Evolutionary conservation across 257 asterid genomes (phyloP).

Genomic region (Apocynum venetum): DNA sequence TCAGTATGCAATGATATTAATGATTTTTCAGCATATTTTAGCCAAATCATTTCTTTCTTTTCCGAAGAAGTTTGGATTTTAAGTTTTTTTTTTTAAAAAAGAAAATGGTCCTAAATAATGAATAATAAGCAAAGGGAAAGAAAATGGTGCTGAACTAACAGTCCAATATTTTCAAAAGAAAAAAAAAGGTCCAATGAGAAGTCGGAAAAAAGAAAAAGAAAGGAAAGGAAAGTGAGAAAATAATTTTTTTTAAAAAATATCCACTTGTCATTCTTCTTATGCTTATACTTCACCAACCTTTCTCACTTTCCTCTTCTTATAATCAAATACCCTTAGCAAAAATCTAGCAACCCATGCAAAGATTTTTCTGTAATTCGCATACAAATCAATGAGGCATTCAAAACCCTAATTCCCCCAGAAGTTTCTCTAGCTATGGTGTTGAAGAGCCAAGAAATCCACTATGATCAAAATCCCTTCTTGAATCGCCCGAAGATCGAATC

Average conservation of each 20-base stretch:
- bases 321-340: neutral
- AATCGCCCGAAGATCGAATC: conserved; percentile 4
- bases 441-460: conserved; percentile 10
- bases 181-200: too few relatives aligned
- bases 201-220: neutral
- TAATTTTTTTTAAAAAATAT: too few relatives aligned
- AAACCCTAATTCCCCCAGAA: conserved; percentile 18
- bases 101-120: too few relatives aligned
- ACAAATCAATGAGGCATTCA: conserved; percentile 13
- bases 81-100: too few relatives aligned
- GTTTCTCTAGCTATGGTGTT: conserved; percentile 23
- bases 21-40: too few relatives aligned
- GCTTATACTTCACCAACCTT: neutral
- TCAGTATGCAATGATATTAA: too few relatives aligned
- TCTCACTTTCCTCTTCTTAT: conserved; percentile 8
- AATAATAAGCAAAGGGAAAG: too few relatives aligned
- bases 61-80: too few relatives aligned
- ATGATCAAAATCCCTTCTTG: conserved; percentile 5
- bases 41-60: too few relatives aligned
- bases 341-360: too few relatives aligned
- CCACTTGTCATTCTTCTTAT: neutral
- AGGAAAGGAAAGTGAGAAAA: neutral
- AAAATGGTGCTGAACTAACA: too few relatives aligned
- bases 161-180: too few relatives aligned
- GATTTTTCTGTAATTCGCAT: neutral